Evolutionary conservation across 2,329 filamentous ascomycete species (phyloP), one percentile per base, ranked within the genome.

Genomic region (Fusarium sp.): DNA sequence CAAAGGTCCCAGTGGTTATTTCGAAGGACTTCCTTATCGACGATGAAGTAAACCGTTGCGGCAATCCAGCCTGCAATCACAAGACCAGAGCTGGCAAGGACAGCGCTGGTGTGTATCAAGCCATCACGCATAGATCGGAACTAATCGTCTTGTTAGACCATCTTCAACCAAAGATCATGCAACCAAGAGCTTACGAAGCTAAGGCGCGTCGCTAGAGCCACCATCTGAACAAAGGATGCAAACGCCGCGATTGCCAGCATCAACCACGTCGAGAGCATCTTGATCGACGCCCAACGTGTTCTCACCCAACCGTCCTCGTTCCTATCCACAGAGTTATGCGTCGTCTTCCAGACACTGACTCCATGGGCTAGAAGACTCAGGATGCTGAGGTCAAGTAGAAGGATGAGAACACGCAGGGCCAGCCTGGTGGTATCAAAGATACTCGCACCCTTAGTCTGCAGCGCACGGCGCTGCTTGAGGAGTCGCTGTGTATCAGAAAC

Each of bases 1-100:
- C 65, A 68, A 1, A 68, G 65, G 17, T 68, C 65, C 65, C 65
- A 68, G 6, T 68, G 65, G 12, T 68, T 68, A 3, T 62, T 68
- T 0, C 10, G 30, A 3, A 68, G 63, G 0, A 68, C 62, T 22
- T 68, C 65, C 12, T 68, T 68, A 4, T 68, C 65, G 2, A 68
- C 54, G 3, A 68, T 68, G 0, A 68, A 51, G 41, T 68, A 68
- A 6, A 68, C 11, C 1, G 54, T 48, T n/a, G 47, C 54, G 2
- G 47, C 47, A 0, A 68, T 62, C 65, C 65, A 68, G 2, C 63
- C 47, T 6, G 63, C 63, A 0, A 54, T 48, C 0, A 34, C 15
- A 14, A 68, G 1, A 3, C 65, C 54, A 15, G 65, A 68, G 36
- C 65, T 68, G 2, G 7, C 8, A 2, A 68, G 24, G 5, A 62